Base-by-base conservation (phyloP, 176 grass and related monocot genomes). In the Juncus effusus region DNA sequence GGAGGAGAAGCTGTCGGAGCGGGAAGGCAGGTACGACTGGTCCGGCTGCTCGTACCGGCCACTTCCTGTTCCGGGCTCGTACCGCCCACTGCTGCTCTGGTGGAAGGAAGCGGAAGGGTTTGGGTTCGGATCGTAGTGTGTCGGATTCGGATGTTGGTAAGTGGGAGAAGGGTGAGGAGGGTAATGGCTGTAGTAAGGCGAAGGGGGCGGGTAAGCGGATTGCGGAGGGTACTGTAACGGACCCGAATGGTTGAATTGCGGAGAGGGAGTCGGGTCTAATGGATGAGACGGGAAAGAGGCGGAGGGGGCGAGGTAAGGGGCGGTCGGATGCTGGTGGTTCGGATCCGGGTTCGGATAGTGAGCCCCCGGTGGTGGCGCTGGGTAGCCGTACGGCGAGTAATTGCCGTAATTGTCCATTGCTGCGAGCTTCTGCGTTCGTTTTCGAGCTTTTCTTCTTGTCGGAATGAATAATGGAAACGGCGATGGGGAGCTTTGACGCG, bases 191-290 rank as follows among this genome's bases (percentile, higher is more conserved):
- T 51, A 42, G 14, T 40, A 61, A 1, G 13, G 19, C 47, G 3
- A 42, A 38, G 61, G 16, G 38, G 61, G 11, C 14, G 49, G 52
- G 36, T 60, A 39, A 37, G 37, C 7, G 12, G 72, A 42, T 4
- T 47, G 44, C 44, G 79, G 80, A 13, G 74, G 80, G 60, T 56
- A 76, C n/a, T 50, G 39, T 28, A 82, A 51, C 9, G 65, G 50
- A 16, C 55, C 49, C n/a, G 72, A 81, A 16, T 75, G 79, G 64
- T 19, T 70, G 47, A 51, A 69, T 19, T 81, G 62, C 13, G 62
- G 62, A 3, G 40, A 4, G 0, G 62, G 62, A 2, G 10, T 9
- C 0, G 54, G 16, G 51, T 12, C 44, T 7, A 44, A 15, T 4
- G 51, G 6, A 56, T 66, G 62, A 10, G 62, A 59, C 0, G 61